Evolutionary conservation across 192 early-diverging fungal genomes (phyloP).

Genomic region (Rhizoclosmatium globosum): DNA sequence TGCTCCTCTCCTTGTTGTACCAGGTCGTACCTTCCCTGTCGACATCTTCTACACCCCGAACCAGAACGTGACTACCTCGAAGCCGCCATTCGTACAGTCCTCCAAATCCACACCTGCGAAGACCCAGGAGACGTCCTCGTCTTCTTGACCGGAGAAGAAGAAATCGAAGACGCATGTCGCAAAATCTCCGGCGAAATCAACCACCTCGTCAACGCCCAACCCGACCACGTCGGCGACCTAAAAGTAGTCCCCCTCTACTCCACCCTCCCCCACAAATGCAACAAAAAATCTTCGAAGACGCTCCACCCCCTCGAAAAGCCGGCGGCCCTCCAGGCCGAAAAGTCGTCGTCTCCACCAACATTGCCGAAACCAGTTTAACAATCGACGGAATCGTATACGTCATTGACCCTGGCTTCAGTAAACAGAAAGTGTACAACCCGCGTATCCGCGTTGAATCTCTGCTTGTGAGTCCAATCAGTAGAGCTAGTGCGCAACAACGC

Average conservation of each 20-base stretch:
- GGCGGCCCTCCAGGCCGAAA: constrained; percentile 95
- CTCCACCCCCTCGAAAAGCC: constrained; percentile 78
- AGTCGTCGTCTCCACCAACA: constrained; percentile 94
- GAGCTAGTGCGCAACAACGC: constrained; percentile 95
- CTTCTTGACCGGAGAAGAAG: constrained; percentile 98
- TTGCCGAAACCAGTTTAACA: constrained; percentile 98
- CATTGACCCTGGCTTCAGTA: constrained; percentile 98
- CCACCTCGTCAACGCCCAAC: constrained; percentile 43
- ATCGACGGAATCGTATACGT: constrained; percentile 99
- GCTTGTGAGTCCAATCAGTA: constrained; percentile 93
- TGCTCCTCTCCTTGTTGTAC: constrained; percentile 89
- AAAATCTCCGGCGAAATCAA: constrained; percentile 83
- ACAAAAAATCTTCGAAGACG: constrained; percentile 91
- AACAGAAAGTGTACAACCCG: constrained; percentile 99
- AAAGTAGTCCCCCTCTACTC: constrained; percentile 92
- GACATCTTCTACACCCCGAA: constrained; percentile 98
- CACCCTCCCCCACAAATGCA: constrained; percentile 86
- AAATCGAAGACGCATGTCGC: constrained; percentile 95
- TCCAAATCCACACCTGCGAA: constrained; percentile 94
- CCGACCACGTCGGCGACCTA: constrained; percentile 81
- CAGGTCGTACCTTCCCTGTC: constrained; percentile 98
- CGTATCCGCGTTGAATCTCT: constrained; percentile 95
- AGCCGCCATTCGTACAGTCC: constrained; percentile 91
- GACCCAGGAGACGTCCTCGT: constrained; percentile 96
- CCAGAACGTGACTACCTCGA: constrained; percentile 98